phyloP scores from a whole-genome alignment of 2,329 filamentous ascomycete species.

The Pseudogymnoascus sp. region DNA sequence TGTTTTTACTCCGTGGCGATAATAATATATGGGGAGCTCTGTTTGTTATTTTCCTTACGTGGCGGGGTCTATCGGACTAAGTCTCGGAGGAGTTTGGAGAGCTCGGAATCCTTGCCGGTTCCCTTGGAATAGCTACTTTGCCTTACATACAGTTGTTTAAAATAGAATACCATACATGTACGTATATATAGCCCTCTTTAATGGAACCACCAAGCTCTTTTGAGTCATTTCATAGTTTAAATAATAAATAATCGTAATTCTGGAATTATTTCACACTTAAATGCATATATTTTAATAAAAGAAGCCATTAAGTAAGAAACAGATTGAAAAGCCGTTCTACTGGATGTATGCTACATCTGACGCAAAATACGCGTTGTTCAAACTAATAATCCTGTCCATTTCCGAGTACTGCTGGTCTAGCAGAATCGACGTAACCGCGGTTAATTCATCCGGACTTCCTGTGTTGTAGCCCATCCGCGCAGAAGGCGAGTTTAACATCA shows the following conservation, averaged over 20 bases:
- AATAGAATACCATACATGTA: not conserved
- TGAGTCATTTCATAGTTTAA: not conserved
- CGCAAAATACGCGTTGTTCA: conserved; percentile 17
- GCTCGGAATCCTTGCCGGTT: not conserved
- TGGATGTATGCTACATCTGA: conserved; percentile 9
- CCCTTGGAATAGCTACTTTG: conserved; percentile 19
- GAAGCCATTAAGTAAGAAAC: not conserved
- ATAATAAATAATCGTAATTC: not conserved
- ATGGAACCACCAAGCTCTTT: not conserved
- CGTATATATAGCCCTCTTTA: too few species aligned
- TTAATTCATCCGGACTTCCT: conserved; percentile 21
- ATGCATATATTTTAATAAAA: not conserved
- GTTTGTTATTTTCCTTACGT: not conserved
- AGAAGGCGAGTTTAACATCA: conserved; percentile 15
- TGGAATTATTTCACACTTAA: not conserved
- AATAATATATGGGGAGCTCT: not conserved
- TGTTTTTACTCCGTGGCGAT: not conserved
- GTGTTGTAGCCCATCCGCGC: conserved; percentile 7
- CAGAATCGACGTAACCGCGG: conserved; percentile 23
- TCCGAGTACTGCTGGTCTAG: conserved; percentile 27
- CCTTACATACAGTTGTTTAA: not conserved
- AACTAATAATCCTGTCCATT: conserved; percentile 28
- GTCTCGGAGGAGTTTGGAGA: not conserved
- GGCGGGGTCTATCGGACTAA: not conserved
- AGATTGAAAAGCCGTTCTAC: not conserved